phyloP scores from a whole-genome alignment of 2,329 filamentous ascomycete genomes.

The Sporothrix variecibatus region DNA sequence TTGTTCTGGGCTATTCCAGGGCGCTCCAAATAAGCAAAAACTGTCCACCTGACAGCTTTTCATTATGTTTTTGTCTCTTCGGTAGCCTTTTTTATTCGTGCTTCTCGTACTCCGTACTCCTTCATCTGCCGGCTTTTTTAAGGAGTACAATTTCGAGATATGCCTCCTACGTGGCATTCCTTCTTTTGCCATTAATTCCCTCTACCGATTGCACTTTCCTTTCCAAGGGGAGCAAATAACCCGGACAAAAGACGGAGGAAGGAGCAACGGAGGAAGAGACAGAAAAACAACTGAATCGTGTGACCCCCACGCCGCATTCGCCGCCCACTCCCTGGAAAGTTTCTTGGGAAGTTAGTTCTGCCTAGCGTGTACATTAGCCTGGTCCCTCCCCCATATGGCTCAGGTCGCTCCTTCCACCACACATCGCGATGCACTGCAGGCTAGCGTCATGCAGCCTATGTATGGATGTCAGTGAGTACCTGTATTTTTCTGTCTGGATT shows the following conservation, averaged over 20 bases:
- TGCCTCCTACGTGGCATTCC: background rate
- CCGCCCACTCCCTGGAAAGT: background rate
- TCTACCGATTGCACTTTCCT: background rate
- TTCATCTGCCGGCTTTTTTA: background rate
- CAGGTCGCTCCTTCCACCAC: background rate
- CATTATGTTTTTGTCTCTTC: background rate
- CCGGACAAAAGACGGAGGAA: background rate
- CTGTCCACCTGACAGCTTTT: conserved; percentile 13
- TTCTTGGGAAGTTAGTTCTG: conserved; percentile 12
- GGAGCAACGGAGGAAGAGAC: background rate
- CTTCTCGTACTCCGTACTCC: background rate
- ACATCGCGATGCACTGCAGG: conserved; percentile 10
- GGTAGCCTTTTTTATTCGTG: background rate
- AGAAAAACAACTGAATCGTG: background rate
- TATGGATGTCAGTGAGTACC: background rate
- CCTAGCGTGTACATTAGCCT: conserved; percentile 14
- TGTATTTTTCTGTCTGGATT: background rate
- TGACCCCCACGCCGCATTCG: conserved; percentile 19
- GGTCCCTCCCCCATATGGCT: conserved; percentile 12
- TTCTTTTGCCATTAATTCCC: background rate
- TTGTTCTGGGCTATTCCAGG: background rate
- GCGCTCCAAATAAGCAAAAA: background rate
- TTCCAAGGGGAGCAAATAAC: background rate
- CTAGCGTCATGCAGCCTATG: background rate
- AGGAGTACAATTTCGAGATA: background rate